Evolutionary conservation across 140 eudicot genomes (phyloP), one percentile per base, ranked within the genome.

Genomic region (Ambrosia hybrid): DNA sequence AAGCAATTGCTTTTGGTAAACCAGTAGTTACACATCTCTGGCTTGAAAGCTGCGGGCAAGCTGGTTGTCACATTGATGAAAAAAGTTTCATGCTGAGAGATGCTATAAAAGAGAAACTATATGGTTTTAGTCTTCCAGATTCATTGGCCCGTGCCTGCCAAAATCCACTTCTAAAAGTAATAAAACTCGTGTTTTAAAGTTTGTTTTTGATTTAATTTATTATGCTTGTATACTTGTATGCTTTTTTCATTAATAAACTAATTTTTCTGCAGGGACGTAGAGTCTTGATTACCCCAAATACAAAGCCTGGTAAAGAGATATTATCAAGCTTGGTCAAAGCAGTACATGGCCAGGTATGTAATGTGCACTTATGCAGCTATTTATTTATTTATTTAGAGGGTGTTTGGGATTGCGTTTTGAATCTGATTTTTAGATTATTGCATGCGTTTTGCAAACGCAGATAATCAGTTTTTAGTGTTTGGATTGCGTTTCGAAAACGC

Each of bases 291-390:
- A 94, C 99, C 21, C 96, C 82, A 65, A 94, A 84, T 67, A 84
- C 97, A 79, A 94, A 90, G 68, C 99, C 99, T 43, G 95, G 96
- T 13, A 87, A 82, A 90, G 91, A 84, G 45, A 90, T 94, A 75
- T 73, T 94, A 52, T 81, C 88, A 73, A 83, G 89, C 82, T 94
- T 94, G 94, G 97, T 94, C 30, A 94, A 81, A 79, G 96, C 99
- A 21, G 97, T 90, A 83, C 88, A 83, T 70, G 99, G 99, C 60
- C 52, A 77, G 99, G 99, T 94, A 73, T 12, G 86, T 84, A 62
- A 8, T 58, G 65, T 21, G 43, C 46, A 65, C 68, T 75, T 75
- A n/a, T n/a, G n/a, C n/a, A n/a, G n/a, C n/a, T n/a, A 26, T 5
- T 6, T 13, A 71, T 14, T 38, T 11, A 21, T 39, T 3, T 52